These are phyloP conservation scores for Stagonosporopsis vannaccii DNA, from an alignment of 2,329 filamentous ascomycete species.

Conservation along the genomic window DNA sequence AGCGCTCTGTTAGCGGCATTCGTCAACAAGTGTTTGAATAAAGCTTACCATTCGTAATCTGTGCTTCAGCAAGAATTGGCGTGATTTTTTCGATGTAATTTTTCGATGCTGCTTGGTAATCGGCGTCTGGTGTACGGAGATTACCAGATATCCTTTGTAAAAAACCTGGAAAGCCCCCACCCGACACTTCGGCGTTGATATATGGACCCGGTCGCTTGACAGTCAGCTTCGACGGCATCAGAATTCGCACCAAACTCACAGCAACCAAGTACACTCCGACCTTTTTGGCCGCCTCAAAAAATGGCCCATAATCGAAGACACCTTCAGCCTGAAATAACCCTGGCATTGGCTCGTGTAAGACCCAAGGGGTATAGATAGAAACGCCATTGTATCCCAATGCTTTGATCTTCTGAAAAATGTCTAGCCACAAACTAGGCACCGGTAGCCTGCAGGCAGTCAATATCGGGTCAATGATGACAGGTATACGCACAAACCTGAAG, in stretches of 20 bases:
- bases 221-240: not conserved
- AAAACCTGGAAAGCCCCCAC: slow-evolving; percentile 82
- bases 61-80: slow-evolving; percentile 72
- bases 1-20: not conserved
- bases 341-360: slow-evolving; percentile 73
- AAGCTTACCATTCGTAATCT: slow-evolving; percentile 74
- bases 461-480: too few species aligned
- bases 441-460: slow-evolving; percentile 55
- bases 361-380: slow-evolving; percentile 80
- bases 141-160: slow-evolving; percentile 68
- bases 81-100: slow-evolving; percentile 62
- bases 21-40: too few species aligned
- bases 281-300: slow-evolving; percentile 75
- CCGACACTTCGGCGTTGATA: slow-evolving; percentile 77
- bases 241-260: slow-evolving; percentile 26
- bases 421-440: slow-evolving; percentile 68
- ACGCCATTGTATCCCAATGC: slow-evolving; percentile 78
- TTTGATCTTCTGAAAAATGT: slow-evolving; percentile 82
- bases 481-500: slow-evolving; percentile 55
- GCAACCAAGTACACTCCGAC: slow-evolving; percentile 79
- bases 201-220: slow-evolving; percentile 66
- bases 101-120: slow-evolving; percentile 70
- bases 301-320: slow-evolving; percentile 73
- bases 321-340: slow-evolving; percentile 73
- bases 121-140: slow-evolving; percentile 67